phyloP scores from a whole-genome alignment of 2,329 filamentous ascomycete genomes.

The Albophoma yamanashiensis region DNA sequence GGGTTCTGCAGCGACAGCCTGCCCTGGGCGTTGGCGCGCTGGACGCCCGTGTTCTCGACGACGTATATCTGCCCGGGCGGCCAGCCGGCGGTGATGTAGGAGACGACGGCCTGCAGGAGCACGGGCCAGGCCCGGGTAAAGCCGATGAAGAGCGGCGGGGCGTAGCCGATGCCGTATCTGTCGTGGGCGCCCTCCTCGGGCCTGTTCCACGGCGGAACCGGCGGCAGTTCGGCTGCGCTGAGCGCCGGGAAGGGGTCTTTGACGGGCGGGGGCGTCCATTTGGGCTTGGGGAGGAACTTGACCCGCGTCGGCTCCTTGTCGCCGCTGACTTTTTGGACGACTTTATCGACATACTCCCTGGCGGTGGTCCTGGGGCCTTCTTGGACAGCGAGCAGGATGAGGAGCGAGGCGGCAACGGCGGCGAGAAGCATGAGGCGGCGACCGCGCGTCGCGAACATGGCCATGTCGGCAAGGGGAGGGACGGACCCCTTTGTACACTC shows the following conservation, averaged over 20 bases:
- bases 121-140: conserved; percentile 47
- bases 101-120: too few species aligned
- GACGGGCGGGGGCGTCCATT: conserved; percentile 24
- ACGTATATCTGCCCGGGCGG: conserved; percentile 45
- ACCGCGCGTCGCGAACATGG: too few species aligned
- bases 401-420: too few species aligned
- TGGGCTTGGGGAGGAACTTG: conserved; percentile 20
- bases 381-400: too few species aligned
- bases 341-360: too few species aligned
- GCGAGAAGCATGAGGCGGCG: too few species aligned
- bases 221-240: conserved; percentile 21
- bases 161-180: conserved; percentile 23
- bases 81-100: conserved; percentile 51
- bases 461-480: too few species aligned
- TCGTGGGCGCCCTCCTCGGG: conserved; percentile 26
- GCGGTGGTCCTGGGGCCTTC: too few species aligned
- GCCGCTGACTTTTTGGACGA: too few species aligned
- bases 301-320: neutral
- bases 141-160: conserved; percentile 44
- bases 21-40: conserved; percentile 36
- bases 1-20: conserved; percentile 42
- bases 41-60: conserved; percentile 50
- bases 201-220: conserved; percentile 33
- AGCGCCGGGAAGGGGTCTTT: conserved; percentile 32
- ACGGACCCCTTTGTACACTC: too few species aligned